These are phyloP conservation scores for Rhodotorula babjevae DNA, from an alignment of 768 basidiomycete genomes.

Conservation along the genomic window DNA sequence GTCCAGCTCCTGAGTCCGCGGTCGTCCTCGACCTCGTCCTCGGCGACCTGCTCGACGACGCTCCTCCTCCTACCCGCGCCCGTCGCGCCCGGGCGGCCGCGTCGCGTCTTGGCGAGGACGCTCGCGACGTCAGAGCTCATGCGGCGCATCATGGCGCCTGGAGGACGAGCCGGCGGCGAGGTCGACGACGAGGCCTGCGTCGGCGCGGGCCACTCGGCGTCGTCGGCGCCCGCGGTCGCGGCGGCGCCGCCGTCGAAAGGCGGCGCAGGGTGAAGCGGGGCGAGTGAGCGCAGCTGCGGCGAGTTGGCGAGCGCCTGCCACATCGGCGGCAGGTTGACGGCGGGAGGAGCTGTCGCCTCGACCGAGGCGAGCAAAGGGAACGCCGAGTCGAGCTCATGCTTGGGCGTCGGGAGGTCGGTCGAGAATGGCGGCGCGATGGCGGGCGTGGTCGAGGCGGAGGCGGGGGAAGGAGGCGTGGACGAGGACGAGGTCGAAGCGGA, in stretches of 20 bases:
- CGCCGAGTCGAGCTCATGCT: conserved; percentile 9
- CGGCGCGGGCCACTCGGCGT: conserved; percentile 2
- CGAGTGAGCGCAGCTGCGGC: background rate
- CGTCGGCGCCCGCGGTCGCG: background rate
- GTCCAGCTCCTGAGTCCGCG: conserved; percentile 29
- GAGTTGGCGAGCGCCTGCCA: background rate
- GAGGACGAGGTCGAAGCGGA: background rate
- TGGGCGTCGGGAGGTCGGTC: conserved; percentile 2
- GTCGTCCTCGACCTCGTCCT: background rate
- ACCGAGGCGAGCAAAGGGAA: no score
- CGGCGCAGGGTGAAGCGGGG: no score
- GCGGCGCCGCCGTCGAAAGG: background rate
- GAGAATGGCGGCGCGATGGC: background rate
- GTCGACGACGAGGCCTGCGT: background rate
- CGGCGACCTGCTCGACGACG: background rate
- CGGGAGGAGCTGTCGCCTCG: background rate
- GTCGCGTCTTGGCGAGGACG: background rate
- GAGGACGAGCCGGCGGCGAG: background rate
- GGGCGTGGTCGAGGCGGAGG: background rate
- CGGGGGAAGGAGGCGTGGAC: background rate
- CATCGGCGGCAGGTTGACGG: background rate
- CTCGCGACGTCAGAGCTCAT: conserved; percentile 10
- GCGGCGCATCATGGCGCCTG: background rate
- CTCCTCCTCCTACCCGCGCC: background rate
- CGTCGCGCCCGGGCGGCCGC: background rate